Conservation (phyloP, 768 basidiomycete genomes). For the Amanita pallidorosea region DNA sequence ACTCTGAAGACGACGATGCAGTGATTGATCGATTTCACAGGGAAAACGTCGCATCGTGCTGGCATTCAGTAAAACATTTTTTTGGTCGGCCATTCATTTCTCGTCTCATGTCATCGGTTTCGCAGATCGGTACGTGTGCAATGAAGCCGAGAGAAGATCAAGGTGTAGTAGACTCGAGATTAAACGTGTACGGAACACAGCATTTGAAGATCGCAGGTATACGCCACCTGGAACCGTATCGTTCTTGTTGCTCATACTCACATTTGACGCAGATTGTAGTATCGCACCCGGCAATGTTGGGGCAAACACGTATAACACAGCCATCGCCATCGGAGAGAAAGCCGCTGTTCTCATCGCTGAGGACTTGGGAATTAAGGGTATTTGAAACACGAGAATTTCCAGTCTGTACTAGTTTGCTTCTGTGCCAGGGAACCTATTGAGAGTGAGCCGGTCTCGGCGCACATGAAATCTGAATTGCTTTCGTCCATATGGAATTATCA, state of each 20-base stretch:
- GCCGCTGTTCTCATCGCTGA: constrained; percentile 48
- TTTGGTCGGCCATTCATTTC: not conserved
- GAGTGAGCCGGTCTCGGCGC: too few relatives aligned
- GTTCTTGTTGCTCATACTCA: not conserved
- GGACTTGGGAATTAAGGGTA: constrained; percentile 25
- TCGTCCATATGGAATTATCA: too few relatives aligned
- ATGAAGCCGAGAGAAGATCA: constrained; percentile 50
- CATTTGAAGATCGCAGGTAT: constrained; percentile 49
- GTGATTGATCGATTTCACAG: constrained; percentile 30
- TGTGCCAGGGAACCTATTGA: too few relatives aligned
- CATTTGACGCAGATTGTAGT: constrained; percentile 19
- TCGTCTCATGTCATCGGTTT: not conserved
- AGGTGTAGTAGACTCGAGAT: constrained; percentile 51
- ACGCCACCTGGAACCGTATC: not conserved
- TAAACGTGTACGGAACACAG: constrained; percentile 52
- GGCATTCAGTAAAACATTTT: constrained; percentile 30
- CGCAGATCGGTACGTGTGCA: constrained; percentile 52
- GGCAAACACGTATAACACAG: constrained; percentile 31
- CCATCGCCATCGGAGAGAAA: constrained; percentile 47
- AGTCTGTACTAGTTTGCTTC: too few relatives aligned
- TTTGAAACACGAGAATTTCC: constrained; percentile 2
- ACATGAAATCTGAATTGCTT: too few relatives aligned
- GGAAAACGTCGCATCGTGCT: constrained; percentile 25
- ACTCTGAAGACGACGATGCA: constrained; percentile 29
- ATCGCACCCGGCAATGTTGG: constrained; percentile 28